Percentiles rank a stretch among this genome's conserved stretches.
phyloP scores from a whole-genome alignment of 1,284 basidiomycete species.

The Clitocybe nebularis region DNA sequence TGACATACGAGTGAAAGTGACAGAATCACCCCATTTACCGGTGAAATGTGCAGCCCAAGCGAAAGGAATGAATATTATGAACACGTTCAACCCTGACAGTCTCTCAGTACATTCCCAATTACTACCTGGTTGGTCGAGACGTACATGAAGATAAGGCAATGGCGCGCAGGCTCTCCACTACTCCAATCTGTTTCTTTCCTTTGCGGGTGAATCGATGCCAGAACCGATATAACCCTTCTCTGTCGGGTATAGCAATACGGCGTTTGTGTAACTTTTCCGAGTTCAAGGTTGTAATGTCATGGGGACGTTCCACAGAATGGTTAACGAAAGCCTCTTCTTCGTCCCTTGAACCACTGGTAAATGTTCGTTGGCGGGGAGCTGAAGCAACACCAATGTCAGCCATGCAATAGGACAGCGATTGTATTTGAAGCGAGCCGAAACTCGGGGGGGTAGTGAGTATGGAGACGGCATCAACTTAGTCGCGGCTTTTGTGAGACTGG shows the following conservation, averaged over 20 bases:
- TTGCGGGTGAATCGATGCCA: constrained; percentile 48
- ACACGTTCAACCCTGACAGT: constrained; percentile 52
- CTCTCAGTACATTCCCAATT: background rate
- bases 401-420: background rate
- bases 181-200: constrained; percentile 43
- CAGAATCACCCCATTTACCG: constrained; percentile 21
- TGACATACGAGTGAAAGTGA: constrained; percentile 38
- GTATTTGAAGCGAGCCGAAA: background rate
- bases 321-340: constrained; percentile 1
- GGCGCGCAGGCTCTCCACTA: constrained; percentile 41
- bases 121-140: constrained; percentile 18
- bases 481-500: too few relatives aligned
- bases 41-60: constrained; percentile 60
- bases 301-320: background rate
- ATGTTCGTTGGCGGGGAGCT: background rate
- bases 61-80: constrained; percentile 59
- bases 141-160: constrained; percentile 51
- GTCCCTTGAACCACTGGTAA: background rate
- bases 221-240: constrained; percentile 24
- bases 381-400: background rate
- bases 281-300: background rate
- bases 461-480: too few relatives aligned
- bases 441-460: too few relatives aligned
- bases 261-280: constrained; percentile 1
- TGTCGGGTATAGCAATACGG: background rate